Evolutionary conservation across 768 basidiomycete genomes (phyloP), one percentile per base, ranked within the genome.

Genomic region (Auricularia sp.): DNA sequence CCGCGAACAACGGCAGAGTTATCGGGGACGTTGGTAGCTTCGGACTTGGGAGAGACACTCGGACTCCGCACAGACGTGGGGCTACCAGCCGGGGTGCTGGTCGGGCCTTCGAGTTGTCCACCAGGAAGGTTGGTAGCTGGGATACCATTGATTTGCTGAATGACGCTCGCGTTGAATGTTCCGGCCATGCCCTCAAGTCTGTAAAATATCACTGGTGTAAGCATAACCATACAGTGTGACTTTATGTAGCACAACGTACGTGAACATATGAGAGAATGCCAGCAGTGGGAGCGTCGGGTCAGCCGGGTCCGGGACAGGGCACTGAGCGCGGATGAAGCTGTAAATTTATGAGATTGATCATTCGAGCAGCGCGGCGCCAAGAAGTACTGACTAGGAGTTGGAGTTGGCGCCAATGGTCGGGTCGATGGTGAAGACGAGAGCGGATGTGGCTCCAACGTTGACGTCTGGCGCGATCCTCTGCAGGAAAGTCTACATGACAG

Each of bases 351-450:
- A 51, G 47, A 51, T 14, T 42, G 39, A 14, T 14, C 39, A 42
- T 42, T 14, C 39, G 7, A 10, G 47, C 47, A 0, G 47, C 3
- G 6, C 21, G 18, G 16, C 11, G 47, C 10, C 47, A 51, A 45
- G 1, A 18, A 45, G 18, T 18, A 51, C 47, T 16, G 6, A 51
- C 47, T 59, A 59, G 11, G 34, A 21, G 56, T 59, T 64, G 64
- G 54, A 42, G 54, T 58, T 35, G 3, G 64, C 54, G 11, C 64
- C 64, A 39, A 64, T 64, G 54, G 54, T 64, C 36, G 64, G 64
- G 42, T 64, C 56, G 36, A 61, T 51, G 4, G 56, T 42, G 64
- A 64, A 64, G 33, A 51, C 39, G 54, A 64, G 37, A 34, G 54
- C 21, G 18, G 34, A 29, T 36, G 56, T 61, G 35, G 54, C 44